Conservation (phyloP, 2,329 filamentous ascomycete genomes). For the Verticillium nonalfalfae region DNA sequence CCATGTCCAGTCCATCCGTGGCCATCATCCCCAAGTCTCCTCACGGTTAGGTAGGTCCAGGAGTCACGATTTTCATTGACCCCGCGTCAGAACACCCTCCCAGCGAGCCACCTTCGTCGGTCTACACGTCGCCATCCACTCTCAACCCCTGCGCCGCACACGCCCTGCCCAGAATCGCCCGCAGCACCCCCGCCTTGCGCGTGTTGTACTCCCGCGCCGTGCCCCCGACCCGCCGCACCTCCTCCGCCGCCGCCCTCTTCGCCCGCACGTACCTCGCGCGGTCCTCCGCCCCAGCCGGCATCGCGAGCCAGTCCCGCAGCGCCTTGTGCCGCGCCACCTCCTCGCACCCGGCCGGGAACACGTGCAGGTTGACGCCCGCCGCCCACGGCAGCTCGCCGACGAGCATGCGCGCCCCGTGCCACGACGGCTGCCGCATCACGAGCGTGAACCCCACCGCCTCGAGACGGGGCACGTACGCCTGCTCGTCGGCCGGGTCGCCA, state of each 20-base stretch:
- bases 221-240: constrained; percentile 22
- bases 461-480: constrained; percentile 32
- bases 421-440: constrained; percentile 34
- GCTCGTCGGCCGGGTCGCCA: constrained; percentile 29
- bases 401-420: constrained; percentile 44
- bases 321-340: constrained; percentile 35
- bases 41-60: too few species aligned
- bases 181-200: constrained; percentile 32
- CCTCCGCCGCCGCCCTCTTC: constrained; percentile 28
- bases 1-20: too few species aligned
- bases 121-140: background rate
- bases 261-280: constrained; percentile 28
- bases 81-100: too few species aligned
- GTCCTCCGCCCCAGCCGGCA: constrained; percentile 24
- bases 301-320: constrained; percentile 37
- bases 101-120: too few species aligned
- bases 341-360: constrained; percentile 34
- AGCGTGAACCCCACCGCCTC: constrained; percentile 38
- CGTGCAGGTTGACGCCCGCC: constrained; percentile 37
- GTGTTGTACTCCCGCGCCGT: constrained; percentile 29
- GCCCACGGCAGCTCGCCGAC: constrained; percentile 8
- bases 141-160: background rate
- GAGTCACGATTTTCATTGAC: too few species aligned
- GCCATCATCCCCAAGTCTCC: too few species aligned
- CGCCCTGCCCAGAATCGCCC: constrained; percentile 24